Conservation (phyloP, 345 rosid genomes). For the Iberis pinnata region DNA sequence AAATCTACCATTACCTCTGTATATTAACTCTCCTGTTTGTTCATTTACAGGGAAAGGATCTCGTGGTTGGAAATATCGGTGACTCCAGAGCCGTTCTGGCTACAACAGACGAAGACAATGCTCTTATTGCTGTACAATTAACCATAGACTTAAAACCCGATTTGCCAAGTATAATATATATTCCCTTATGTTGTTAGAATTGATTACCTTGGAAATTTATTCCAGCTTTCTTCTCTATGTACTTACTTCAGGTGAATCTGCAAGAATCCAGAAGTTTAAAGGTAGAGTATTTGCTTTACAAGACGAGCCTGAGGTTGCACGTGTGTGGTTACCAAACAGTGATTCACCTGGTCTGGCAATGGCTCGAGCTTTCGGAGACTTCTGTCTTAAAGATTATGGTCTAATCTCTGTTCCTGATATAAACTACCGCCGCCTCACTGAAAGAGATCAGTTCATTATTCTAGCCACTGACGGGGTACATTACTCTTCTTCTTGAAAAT, state of each 20-base stretch:
- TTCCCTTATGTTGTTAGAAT: slow-evolving; percentile 15
- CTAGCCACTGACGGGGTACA: slow-evolving; percentile 94
- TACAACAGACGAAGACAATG: slow-evolving; percentile 52
- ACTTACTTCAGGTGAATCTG: slow-evolving; percentile 60
- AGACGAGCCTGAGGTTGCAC: slow-evolving; percentile 96
- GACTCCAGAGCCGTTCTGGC: slow-evolving; percentile 93
- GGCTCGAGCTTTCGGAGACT: slow-evolving; percentile 99
- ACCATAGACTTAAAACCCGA: slow-evolving; percentile 95
- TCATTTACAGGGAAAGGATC: slow-evolving; percentile 59
- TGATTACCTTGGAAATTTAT: slow-evolving; percentile 1
- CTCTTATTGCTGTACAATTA: slow-evolving; percentile 60
- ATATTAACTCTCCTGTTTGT: background rate
- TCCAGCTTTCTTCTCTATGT: slow-evolving; percentile 14
- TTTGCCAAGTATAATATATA: slow-evolving; percentile 64
- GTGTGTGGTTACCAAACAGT: slow-evolving; percentile 88
- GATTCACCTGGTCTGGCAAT: slow-evolving; percentile 95
- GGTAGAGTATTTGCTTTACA: slow-evolving; percentile 94
- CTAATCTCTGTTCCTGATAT: slow-evolving; percentile 84
- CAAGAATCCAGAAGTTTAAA: slow-evolving; percentile 78
- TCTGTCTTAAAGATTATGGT: slow-evolving; percentile 93
- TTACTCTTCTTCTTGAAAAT: background rate
- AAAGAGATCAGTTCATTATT: slow-evolving; percentile 72
- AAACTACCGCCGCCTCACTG: slow-evolving; percentile 52
- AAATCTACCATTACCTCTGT: slow-evolving; percentile 1
- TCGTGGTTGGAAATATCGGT: slow-evolving; percentile 73